Percentiles rank a stretch among this genome's conserved stretches.
These are phyloP conservation scores for Phytophthora agathidicida DNA, from an alignment of 352 stramenopile genomes.

Conservation along the genomic window DNA sequence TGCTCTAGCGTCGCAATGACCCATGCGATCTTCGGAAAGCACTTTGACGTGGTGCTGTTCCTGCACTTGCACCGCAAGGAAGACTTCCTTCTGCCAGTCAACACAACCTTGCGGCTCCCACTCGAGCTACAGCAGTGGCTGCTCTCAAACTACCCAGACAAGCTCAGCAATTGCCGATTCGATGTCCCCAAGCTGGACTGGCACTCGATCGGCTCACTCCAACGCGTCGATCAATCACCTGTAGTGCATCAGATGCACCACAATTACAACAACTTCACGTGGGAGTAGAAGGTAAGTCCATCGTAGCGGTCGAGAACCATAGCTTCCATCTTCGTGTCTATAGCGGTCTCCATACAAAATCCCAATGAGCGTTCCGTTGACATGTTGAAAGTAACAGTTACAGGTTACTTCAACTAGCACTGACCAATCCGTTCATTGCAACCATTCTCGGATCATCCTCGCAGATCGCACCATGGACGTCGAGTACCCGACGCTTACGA, in stretches of 20 bases:
- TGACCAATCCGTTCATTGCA: conserved; percentile 2
- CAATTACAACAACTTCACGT: conserved; percentile 9
- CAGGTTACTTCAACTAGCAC: too few relatives aligned
- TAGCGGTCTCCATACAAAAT: conserved; percentile 1
- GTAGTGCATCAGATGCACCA: not conserved
- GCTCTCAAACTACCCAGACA: not conserved
- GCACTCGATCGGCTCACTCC: not conserved
- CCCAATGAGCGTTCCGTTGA: conserved; percentile 2
- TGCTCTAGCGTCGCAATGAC: conserved; percentile 13
- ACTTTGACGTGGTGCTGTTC: conserved; percentile 24
- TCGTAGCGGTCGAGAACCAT: too few relatives aligned
- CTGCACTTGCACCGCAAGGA: conserved; percentile 17
- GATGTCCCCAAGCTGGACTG: conserved; percentile 2
- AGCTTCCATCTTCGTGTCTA: conserved; percentile 17
- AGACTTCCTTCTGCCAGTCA: not conserved
- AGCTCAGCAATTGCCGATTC: conserved; percentile 9
- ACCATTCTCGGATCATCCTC: conserved; percentile 11
- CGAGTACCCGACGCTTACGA: conserved; percentile 11
- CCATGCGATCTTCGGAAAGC: not conserved
- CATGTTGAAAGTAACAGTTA: conserved; percentile 12
- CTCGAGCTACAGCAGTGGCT: conserved; percentile 21
- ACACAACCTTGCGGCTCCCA: conserved; percentile 1
- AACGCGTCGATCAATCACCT: not conserved
- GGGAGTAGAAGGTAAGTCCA: too few relatives aligned
- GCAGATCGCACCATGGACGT: not conserved